Evolutionary conservation across 208 protist species (phyloP).

Genomic region (Acanthamoeba sp.): DNA sequence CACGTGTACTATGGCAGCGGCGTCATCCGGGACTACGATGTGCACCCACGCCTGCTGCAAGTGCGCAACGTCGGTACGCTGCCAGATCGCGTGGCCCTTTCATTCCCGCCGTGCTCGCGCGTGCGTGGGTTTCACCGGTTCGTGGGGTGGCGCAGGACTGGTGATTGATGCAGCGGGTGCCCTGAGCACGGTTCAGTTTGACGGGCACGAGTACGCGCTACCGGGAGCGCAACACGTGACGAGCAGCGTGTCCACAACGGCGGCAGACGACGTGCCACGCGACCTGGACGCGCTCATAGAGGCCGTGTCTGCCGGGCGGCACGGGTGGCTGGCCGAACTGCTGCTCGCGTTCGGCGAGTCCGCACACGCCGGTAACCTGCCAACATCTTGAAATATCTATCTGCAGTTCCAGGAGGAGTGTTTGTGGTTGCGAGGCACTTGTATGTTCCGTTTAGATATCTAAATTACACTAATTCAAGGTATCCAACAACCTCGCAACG

Average conservation of each 20-base stretch:
- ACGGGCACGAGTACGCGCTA: background rate
- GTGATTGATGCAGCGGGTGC: background rate
- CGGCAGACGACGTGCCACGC: too few species aligned
- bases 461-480: background rate
- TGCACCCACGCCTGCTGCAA: background rate
- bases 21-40: conserved; percentile 24
- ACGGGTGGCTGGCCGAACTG: background rate
- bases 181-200: background rate
- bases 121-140: too few species aligned
- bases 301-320: background rate
- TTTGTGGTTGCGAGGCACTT: too few species aligned
- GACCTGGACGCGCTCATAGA: background rate
- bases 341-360: background rate
- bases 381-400: too few species aligned
- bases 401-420: too few species aligned
- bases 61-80: background rate
- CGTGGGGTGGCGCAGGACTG: background rate
- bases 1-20: conserved; percentile 22
- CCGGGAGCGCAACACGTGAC: too few species aligned
- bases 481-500: too few species aligned
- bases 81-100: background rate
- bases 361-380: too few species aligned
- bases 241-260: too few species aligned
- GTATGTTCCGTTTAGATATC: background rate
- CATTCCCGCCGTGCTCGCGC: background rate